phyloP scores from a whole-genome alignment of 768 basidiomycete genomes.

The Boletus reticuloceps region DNA sequence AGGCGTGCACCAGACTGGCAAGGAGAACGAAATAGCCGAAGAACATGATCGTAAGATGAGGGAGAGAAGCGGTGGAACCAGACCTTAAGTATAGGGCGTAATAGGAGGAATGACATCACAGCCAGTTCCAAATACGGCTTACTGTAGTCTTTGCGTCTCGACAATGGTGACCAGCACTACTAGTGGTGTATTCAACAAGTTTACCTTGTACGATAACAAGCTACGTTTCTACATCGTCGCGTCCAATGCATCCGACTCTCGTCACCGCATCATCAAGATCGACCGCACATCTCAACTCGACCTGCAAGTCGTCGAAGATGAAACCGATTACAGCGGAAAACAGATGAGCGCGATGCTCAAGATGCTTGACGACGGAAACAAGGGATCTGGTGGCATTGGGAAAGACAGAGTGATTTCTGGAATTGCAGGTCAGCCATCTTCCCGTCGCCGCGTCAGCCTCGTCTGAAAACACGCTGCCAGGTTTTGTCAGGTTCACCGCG shows the following conservation, averaged over 20 bases:
- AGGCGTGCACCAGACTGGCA: slow-evolving; percentile 41
- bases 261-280: slow-evolving; percentile 90
- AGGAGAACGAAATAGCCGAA: slow-evolving; percentile 29
- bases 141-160: background rate
- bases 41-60: slow-evolving; percentile 8
- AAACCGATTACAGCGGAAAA: slow-evolving; percentile 81
- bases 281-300: slow-evolving; percentile 81
- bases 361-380: slow-evolving; percentile 96
- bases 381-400: slow-evolving; percentile 80
- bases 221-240: slow-evolving; percentile 90
- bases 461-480: slow-evolving; percentile 27
- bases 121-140: slow-evolving; percentile 3
- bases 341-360: slow-evolving; percentile 90
- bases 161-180: background rate
- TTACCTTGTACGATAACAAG: slow-evolving; percentile 91
- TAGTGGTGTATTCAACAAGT: slow-evolving; percentile 59
- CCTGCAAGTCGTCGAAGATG: slow-evolving; percentile 80
- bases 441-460: too few species aligned
- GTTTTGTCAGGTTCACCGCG: slow-evolving; percentile 91
- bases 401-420: slow-evolving; percentile 79
- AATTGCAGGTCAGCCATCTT: slow-evolving; percentile 57
- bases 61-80: background rate
- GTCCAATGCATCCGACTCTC: slow-evolving; percentile 82
- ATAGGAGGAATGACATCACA: slow-evolving; percentile 29
- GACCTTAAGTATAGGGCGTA: background rate